phyloP scores from a whole-genome alignment of 1,284 basidiomycete species.

The Cystobasidiaceae sp. region DNA sequence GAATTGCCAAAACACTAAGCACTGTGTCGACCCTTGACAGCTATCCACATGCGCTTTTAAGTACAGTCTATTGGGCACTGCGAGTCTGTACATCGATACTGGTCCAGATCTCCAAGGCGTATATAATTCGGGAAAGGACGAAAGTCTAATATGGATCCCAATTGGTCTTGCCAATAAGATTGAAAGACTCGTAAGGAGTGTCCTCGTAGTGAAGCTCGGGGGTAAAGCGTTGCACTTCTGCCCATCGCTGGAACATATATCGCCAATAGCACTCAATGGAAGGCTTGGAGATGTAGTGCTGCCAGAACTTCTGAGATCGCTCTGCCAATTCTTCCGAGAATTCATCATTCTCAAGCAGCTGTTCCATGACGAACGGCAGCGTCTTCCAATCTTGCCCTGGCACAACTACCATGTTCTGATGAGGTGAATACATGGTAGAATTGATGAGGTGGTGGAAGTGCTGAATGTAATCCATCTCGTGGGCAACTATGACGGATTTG shows the following conservation, averaged over 20 bases:
- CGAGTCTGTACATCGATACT: no score
- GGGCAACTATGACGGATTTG: constrained; percentile 45
- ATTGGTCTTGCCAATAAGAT: constrained; percentile 29
- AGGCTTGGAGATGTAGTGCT: background rate
- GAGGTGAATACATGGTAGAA: constrained; percentile 37
- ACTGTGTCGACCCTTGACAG: no score
- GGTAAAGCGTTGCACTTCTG: constrained; percentile 33
- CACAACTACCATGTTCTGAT: constrained; percentile 46
- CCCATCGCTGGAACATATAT: constrained; percentile 38
- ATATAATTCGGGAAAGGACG: no score
- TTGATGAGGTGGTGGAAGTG: constrained; percentile 46
- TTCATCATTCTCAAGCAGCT: constrained; percentile 39
- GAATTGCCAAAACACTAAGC: no score
- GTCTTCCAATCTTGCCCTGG: constrained; percentile 37
- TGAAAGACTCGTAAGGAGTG: background rate
- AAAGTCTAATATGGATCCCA: constrained; percentile 42
- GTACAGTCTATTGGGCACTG: no score
- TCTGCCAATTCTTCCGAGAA: constrained; percentile 44
- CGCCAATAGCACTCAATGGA: constrained; percentile 39
- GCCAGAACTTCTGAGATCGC: background rate
- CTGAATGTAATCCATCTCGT: constrained; percentile 42
- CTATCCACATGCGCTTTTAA: no score
- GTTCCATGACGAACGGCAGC: constrained; percentile 44
- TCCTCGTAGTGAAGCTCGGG: background rate
- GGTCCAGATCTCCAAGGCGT: no score